Conservation (phyloP, 805 yeast species). For the Monosporozyma servazzii region DNA sequence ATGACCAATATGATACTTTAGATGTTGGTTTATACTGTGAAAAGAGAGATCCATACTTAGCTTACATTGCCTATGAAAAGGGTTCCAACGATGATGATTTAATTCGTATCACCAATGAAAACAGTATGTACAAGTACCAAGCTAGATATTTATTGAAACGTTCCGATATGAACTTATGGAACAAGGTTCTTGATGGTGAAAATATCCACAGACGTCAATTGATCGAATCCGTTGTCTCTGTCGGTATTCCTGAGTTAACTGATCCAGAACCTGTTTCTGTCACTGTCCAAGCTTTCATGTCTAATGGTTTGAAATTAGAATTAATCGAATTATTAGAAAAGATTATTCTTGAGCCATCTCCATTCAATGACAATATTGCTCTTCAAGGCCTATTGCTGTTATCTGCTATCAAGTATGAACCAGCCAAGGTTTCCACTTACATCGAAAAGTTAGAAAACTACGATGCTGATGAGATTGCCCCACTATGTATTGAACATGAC, state of each 20-base stretch:
- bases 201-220: constrained; percentile 84
- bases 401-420: constrained; percentile 94
- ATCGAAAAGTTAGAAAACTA: constrained; percentile 84
- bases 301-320: constrained; percentile 84
- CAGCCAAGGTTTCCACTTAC: constrained; percentile 71
- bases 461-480: constrained; percentile 91
- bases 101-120: constrained; percentile 87
- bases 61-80: constrained; percentile 94
- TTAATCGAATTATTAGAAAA: constrained; percentile 91
- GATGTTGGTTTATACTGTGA: constrained; percentile 98
- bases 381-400: constrained; percentile 85
- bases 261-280: constrained; percentile 91
- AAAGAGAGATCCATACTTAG: constrained; percentile 96
- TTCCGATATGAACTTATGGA: constrained; percentile 82
- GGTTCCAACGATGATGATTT: constrained; percentile 88
- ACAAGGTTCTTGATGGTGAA: constrained; percentile 61
- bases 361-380: constrained; percentile 90
- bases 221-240: constrained; percentile 88
- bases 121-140: constrained; percentile 96
- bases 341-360: constrained; percentile 93
- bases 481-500: constrained; percentile 80
- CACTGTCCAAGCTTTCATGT: constrained; percentile 94
- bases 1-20: constrained; percentile 80
- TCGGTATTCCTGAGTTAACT: constrained; percentile 89
- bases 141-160: constrained; percentile 89